Conservation (phyloP, 805 yeast species). For the Candida broadrunensis region DNA sequence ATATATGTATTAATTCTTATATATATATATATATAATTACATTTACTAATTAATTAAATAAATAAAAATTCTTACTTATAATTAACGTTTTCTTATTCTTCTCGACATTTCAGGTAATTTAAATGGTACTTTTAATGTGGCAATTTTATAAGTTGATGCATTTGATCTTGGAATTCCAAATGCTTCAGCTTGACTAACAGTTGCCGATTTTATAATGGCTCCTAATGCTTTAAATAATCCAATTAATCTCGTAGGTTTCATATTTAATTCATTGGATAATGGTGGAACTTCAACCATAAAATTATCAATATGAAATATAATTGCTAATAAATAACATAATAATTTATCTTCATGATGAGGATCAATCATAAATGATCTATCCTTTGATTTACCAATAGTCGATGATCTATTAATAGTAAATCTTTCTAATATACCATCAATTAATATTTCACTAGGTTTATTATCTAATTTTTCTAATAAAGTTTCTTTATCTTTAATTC, state of each 20-base stretch:
- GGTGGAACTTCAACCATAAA: slow-evolving; percentile 76
- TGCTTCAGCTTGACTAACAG: slow-evolving; percentile 73
- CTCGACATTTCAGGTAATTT: slow-evolving; percentile 79
- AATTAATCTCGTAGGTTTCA: slow-evolving; percentile 71
- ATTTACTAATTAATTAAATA: no score
- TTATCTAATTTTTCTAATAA: slow-evolving; percentile 57
- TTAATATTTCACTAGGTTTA: slow-evolving; percentile 67
- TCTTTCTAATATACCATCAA: slow-evolving; percentile 68
- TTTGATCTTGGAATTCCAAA: slow-evolving; percentile 61
- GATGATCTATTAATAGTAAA: slow-evolving; percentile 69
- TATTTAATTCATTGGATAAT: slow-evolving; percentile 76
- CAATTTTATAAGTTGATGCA: slow-evolving; percentile 70
- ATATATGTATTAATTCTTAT: no score
- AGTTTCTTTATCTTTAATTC: slow-evolving; percentile 55
- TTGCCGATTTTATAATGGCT: slow-evolving; percentile 68
- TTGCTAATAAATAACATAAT: slow-evolving; percentile 71
- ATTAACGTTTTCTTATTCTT: slow-evolving; percentile 45
- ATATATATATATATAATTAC: no score
- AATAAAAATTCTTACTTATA: no score
- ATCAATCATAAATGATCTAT: slow-evolving; percentile 74
- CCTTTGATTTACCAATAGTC: slow-evolving; percentile 69
- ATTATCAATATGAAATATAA: slow-evolving; percentile 71
- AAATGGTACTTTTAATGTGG: slow-evolving; percentile 83
- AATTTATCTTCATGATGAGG: slow-evolving; percentile 87
- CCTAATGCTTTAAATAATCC: slow-evolving; percentile 79